Evolutionary conservation across 768 basidiomycete species (phyloP), one percentile per base, ranked within the genome.

Genomic region (Pleurotus cornucopiae): DNA sequence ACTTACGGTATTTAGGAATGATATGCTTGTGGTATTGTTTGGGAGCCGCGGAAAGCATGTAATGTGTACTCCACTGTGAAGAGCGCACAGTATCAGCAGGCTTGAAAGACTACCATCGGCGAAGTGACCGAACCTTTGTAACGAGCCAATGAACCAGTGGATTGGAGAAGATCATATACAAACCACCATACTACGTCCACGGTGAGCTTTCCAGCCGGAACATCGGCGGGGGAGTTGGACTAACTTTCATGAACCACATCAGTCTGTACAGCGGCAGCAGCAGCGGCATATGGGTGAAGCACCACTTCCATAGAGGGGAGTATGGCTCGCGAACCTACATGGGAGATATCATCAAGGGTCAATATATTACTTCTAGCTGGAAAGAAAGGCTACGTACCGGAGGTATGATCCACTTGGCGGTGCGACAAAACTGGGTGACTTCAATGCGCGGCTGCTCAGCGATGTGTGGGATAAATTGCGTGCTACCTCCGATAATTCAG

Each of bases 351-450:
- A 26, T 23, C 20, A 38, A 34, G 30, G 30, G 30, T 34, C 30
- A 11, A 11, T 11, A 34, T 11, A 34, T 34, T 34, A 11, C 30
- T 9, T 14, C 23, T 7, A 25, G 6, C 18, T 6, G 11, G 30
- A 14, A 49, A n/a, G 13, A 26, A 14, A 16, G 12, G 5, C n/a
- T 6, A 64, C 72, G 54, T 61, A 83, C 81, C 25, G 73, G 71
- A 20, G 76, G 77, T 1, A 77, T 16, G 40, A 75, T 66, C 80
- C 81, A 83, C 55, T 74, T 75, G 3, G 72, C 74, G 4, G 76
- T 80, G 21, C 82, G 72, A 60, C 73, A 74, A 58, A 83, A 82
- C 54, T 84, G 76, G 6, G 73, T 71, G 2, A 83, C 69, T 45
- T 73, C 61, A 2, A 74, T 70, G 11, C 62, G 68, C 25, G 71